Evolutionary conservation across 257 asterid genomes (phyloP).

Genomic region (Eustoma russellianum): DNA sequence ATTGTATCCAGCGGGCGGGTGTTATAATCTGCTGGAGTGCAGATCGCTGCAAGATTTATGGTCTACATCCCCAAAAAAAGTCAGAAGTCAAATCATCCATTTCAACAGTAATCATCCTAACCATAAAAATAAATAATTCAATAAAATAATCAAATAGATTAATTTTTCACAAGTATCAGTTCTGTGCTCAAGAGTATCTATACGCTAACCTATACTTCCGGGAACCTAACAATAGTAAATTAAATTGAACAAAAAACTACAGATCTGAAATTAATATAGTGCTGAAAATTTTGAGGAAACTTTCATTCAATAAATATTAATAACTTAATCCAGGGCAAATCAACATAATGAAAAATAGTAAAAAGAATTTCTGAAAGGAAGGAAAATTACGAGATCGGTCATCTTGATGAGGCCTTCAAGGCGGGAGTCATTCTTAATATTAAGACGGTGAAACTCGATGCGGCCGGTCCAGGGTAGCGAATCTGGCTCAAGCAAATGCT

Average conservation of each 20-base stretch:
- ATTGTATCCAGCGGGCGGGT: constrained; percentile 93
- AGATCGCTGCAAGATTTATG: constrained; percentile 85
- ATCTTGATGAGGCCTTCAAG: constrained; percentile 92
- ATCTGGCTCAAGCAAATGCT: constrained; percentile 67
- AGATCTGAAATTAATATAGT: no score
- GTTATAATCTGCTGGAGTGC: constrained; percentile 94
- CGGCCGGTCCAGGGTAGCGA: constrained; percentile 54
- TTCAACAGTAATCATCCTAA: not conserved
- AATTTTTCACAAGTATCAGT: no score
- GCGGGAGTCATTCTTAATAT: constrained; percentile 88
- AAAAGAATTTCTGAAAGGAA: constrained; percentile 12
- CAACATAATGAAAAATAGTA: not conserved
- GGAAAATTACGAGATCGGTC: constrained; percentile 80
- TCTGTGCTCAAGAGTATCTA: no score
- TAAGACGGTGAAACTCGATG: constrained; percentile 84
- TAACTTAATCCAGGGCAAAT: not conserved
- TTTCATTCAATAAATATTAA: not conserved
- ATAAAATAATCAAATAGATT: not conserved
- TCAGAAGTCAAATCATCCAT: constrained; percentile 9
- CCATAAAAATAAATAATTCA: not conserved
- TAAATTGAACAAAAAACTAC: no score
- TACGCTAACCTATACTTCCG: no score
- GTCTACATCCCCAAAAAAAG: constrained; percentile 34
- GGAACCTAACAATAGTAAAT: no score
- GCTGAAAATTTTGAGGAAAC: no score